phyloP scores from a whole-genome alignment of 495 filamentous ascomycete genomes.

The Neurospora sp. region DNA sequence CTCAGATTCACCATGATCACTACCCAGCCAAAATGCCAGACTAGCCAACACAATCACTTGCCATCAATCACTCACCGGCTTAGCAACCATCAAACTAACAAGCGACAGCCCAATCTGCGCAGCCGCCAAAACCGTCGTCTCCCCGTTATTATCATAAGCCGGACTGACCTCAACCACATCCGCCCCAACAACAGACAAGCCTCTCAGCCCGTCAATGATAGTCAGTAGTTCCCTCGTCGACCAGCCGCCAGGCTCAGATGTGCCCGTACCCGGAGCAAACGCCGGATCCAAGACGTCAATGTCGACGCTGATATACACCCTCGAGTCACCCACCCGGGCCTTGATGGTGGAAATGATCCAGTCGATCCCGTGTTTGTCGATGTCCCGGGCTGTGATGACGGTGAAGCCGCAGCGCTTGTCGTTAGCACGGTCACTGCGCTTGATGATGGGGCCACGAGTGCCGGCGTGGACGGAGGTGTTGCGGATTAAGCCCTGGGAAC shows the following conservation, averaged over 20 bases:
- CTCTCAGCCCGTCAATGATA: slow-evolving; percentile 42
- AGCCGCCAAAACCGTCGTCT: slow-evolving; percentile 59
- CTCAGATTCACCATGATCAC: background rate
- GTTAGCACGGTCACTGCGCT: slow-evolving; percentile 63
- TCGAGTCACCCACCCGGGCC: slow-evolving; percentile 61
- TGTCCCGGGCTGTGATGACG: slow-evolving; percentile 70
- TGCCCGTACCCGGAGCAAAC: slow-evolving; percentile 54
- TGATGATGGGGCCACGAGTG: slow-evolving; percentile 67
- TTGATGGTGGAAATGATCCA: slow-evolving; percentile 70
- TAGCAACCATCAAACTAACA: slow-evolving; percentile 28
- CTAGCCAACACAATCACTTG: background rate
- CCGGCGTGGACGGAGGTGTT: slow-evolving; percentile 83
- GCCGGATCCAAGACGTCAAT: slow-evolving; percentile 85
- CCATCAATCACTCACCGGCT: slow-evolving; percentile 12
- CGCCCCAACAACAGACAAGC: slow-evolving; percentile 65
- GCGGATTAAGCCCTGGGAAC: slow-evolving; percentile 58
- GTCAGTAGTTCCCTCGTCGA: slow-evolving; percentile 56
- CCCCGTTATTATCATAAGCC: slow-evolving; percentile 58
- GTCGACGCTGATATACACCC: slow-evolving; percentile 77
- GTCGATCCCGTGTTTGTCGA: slow-evolving; percentile 61
- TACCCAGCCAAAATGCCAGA: background rate
- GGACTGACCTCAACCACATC: slow-evolving; percentile 73
- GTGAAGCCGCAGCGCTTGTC: slow-evolving; percentile 77
- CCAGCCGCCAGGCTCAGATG: slow-evolving; percentile 83
- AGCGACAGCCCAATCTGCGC: slow-evolving; percentile 32